Percentiles rank a stretch among this genome's conserved stretches.
Evolutionary conservation across 2,329 filamentous ascomycete species (phyloP).

Genomic region (Talaromyces sp.): DNA sequence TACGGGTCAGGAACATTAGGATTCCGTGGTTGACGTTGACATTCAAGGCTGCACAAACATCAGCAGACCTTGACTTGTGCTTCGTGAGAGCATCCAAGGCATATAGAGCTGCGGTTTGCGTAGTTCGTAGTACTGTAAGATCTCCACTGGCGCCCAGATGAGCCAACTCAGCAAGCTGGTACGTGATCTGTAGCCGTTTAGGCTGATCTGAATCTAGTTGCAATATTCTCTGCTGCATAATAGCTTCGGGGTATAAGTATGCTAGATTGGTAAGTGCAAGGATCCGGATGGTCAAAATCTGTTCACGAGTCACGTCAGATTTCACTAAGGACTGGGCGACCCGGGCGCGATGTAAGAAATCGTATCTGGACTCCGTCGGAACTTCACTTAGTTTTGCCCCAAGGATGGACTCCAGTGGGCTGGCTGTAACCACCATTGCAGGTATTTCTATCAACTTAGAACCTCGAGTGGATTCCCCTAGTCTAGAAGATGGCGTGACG

Average conservation of each 20-base stretch:
- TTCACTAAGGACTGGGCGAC: slow-evolving; percentile 74
- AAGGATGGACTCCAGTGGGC: slow-evolving; percentile 37
- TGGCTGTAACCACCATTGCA: slow-evolving; percentile 43
- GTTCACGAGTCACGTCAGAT: slow-evolving; percentile 64
- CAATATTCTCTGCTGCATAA: slow-evolving; percentile 82
- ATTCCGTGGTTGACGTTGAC: slow-evolving; percentile 96
- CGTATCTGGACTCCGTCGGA: slow-evolving; percentile 72
- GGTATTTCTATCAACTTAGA: slow-evolving; percentile 64
- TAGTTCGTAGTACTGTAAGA: slow-evolving; percentile 64
- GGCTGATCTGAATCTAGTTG: slow-evolving; percentile 88
- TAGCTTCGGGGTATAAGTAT: slow-evolving; percentile 77
- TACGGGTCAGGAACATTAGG: slow-evolving; percentile 86
- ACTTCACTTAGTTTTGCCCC: slow-evolving; percentile 57
- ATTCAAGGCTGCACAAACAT: slow-evolving; percentile 86
- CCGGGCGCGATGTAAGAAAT: slow-evolving; percentile 77
- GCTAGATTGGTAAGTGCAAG: slow-evolving; percentile 87
- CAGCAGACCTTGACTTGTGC: slow-evolving; percentile 70
- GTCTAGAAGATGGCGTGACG: slow-evolving; percentile 35
- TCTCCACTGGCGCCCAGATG: slow-evolving; percentile 73
- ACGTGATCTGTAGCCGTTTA: slow-evolving; percentile 80
- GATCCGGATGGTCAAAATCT: slow-evolving; percentile 75
- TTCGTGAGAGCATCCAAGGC: slow-evolving; percentile 82
- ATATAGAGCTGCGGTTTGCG: slow-evolving; percentile 78
- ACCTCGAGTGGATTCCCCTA: slow-evolving; percentile 37
- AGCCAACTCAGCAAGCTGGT: slow-evolving; percentile 87